Evolutionary conservation across 2,329 filamentous ascomycete species (phyloP), one percentile per base, ranked within the genome.

Genomic region (Pezicula carpinea): DNA sequence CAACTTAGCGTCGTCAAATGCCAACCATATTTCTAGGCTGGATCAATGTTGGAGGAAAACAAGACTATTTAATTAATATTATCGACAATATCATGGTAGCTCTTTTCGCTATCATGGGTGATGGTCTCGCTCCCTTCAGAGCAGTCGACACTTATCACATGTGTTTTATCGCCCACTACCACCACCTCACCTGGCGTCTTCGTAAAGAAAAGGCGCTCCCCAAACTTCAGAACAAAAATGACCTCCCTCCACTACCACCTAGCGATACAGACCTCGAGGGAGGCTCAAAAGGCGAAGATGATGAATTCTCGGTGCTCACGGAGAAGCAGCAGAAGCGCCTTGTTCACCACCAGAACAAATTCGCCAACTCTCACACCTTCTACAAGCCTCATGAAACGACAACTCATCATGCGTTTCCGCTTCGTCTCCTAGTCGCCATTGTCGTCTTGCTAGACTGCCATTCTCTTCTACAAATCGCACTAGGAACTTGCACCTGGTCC

Each of bases 301-400:
- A 40, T 8, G 75, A 82, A 57, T 77, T 72, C 52, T 80, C 80
- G 0, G 83, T 89, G 4, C 71, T 93, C 3, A 82, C 73, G 0
- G 69, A 71, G 4, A 68, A 76, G 49, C 85, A 93, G 63, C 85
- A 90, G 59, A 74, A 75, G 50, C 79, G 76, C 41, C 75, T 95
- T 8, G 75, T 83, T 43, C 83, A 93, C 61, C 89, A 95, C 59
- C 85, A 91, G 60, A 76, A 74, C 55, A 92, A 91, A 59, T 86
- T 93, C 59, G 77, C 85, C 60, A 89, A 85, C 56, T 89, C 85
- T 0, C 89, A 95, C 64, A 90, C 86, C 5, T 95, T 92, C 66
- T 95, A 95, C 73, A 91, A 91, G 59, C 88, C 89, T 0, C 85
- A 95, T 64, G 89, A 95, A 66, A 95, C 89, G 0, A 74, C 80